Base-by-base conservation (phyloP, 2,329 filamentous ascomycete genomes). In the Colletotrichum sp. region DNA sequence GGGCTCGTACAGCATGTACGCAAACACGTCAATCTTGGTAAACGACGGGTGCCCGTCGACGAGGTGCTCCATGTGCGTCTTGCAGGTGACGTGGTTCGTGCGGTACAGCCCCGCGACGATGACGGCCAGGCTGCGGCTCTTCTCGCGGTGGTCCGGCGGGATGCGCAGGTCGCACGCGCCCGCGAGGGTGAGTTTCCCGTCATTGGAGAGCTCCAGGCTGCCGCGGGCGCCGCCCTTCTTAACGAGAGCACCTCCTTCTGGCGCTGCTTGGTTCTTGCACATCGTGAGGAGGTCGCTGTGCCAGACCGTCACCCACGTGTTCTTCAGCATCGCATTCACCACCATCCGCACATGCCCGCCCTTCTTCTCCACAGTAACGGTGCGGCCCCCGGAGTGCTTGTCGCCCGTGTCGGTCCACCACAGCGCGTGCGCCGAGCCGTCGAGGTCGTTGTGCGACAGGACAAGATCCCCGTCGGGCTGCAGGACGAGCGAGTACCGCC, bases 371-470 rank as follows among this genome's bases (percentile, higher is more conserved):
- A 78, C 22, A 9, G 32, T 26, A 12, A 78, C 52, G 13, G 32
- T 75, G 26, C 71, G 75, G 3, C 74, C 75, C 3, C 62, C 67
- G 6, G 22, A 48, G n/a, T 48, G 67, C 28, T 22, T 55, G 15
- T 77, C 75, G 15, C 77, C 72, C 32, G 77, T 78, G 7, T 52
- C 72, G 9, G 77, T 78, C 71, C 71, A 78, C 77, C 77, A 78
- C 12, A 78, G 24, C 9, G 75, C 57, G 62, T 70, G 63, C 7
- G 34, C n/a, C 3, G n/a, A 9, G 26, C 75, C 68, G 55, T 71
- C 72, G n/a, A 28, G 52, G 16, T 68, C 48, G 28, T 63, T n/a
- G 30, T 57, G 64, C 18, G 44, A 36, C 28, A 78, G 72, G 12
- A 78, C 75, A 13, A 78, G 72, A 32, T 78, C 72, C n/a, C 77